Evolutionary conservation across 2,329 filamentous ascomycete genomes (phyloP), one percentile per base, ranked within the genome.

Genomic region (Trichoderma cornu-damae): DNA sequence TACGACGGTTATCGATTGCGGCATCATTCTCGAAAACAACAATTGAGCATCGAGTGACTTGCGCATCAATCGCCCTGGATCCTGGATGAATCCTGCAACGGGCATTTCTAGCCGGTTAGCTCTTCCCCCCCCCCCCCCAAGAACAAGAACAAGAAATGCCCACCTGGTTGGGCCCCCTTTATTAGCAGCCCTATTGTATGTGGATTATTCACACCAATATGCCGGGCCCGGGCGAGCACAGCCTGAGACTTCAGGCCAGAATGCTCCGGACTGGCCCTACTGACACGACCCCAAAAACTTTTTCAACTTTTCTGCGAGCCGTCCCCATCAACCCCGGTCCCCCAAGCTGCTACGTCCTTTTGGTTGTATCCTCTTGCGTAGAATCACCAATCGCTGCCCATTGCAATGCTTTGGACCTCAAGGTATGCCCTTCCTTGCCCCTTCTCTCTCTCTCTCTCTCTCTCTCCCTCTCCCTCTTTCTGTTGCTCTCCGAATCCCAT

Each of bases 191-290:
- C 40, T n/a, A n/a, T n/a, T n/a, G n/a, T n/a, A n/a, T 14, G 12
- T 18, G 34, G 35, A 30, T 51, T 32, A 20, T 32, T 32, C 18
- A 43, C 28, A 32, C 20, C 26, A 11, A 20, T 16, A 18, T n/a
- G 42, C 24, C 14, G 46, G 12, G 24, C 30, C 22, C 20, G 32
- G 6, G 22, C 7, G 24, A 18, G 0, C 1, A 18, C 22, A 57
- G 68, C 69, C 68, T 71, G 66, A 72, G 64, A 69, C 65, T 67
- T 71, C 67, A 70, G 69, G 69, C 69, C 61, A 58, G 61, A 65
- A 54, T 34, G n/a, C 28, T 14, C 18, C 38, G n/a, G 5, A 42
- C 24, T 42, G 8, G 44, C n/a, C 16, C 12, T 26, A 57, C 37
- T 57, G 53, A 51, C 53, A 49, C 51, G 44, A 57, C 53, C 44